Conservation (phyloP, 768 basidiomycete species). For the Pleurotus tuber-regium region DNA sequence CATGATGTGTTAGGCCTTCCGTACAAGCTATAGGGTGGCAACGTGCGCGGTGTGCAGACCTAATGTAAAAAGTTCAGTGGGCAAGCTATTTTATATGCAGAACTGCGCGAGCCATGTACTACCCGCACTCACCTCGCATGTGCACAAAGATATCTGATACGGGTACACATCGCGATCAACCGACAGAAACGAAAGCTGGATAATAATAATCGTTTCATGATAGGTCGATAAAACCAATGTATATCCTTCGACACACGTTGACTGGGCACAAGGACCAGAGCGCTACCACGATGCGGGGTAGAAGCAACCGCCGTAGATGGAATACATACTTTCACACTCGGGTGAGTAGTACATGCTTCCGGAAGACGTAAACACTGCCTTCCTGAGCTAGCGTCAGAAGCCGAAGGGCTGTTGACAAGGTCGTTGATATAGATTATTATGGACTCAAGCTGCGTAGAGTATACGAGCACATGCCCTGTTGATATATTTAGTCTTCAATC, state of each 20-base stretch:
- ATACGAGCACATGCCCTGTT: neutral
- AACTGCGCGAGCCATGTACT: neutral
- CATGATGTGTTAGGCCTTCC: neutral
- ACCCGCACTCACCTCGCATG: neutral
- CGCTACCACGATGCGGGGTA: neutral
- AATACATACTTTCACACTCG: too few species aligned
- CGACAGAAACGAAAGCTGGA: neutral
- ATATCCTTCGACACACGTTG: neutral
- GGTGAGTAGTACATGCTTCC: too few species aligned
- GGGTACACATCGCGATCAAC: neutral
- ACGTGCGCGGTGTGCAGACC: neutral
- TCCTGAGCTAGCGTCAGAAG: too few species aligned
- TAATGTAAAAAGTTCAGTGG: neutral
- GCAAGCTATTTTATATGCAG: neutral
- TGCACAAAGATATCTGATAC: neutral
- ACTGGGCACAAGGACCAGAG: neutral
- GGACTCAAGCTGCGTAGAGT: neutral
- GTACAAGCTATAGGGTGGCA: neutral
- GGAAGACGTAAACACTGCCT: too few species aligned
- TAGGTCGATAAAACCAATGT: neutral
- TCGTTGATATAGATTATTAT: too few species aligned
- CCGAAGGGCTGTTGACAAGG: too few species aligned
- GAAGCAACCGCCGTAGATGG: constrained; percentile 1
- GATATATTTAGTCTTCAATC: neutral
- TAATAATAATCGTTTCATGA: neutral